Percentiles rank a stretch among this genome's conserved stretches.
phyloP scores from a whole-genome alignment of 352 stramenopile genomes.

The Phytophthora agathidicida region DNA sequence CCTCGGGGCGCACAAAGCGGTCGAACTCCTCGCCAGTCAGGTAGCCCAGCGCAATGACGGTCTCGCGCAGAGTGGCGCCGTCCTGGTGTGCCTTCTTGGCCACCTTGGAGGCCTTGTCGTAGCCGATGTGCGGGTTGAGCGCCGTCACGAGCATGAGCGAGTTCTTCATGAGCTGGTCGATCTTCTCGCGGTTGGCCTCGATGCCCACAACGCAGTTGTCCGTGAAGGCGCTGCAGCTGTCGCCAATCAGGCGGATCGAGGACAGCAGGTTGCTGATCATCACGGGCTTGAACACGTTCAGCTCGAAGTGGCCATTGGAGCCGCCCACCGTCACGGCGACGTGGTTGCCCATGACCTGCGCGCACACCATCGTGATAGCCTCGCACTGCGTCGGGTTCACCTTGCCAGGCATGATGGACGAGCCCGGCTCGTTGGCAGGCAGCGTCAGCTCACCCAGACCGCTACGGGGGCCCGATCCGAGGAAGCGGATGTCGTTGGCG shows the following conservation, averaged over 20 bases:
- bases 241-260: conserved; percentile 87
- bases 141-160: conserved; percentile 97
- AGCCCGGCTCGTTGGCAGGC: conserved; percentile 72
- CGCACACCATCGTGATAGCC: conserved; percentile 96
- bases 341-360: conserved; percentile 97
- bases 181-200: conserved; percentile 89
- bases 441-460: conserved; percentile 68
- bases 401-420: conserved; percentile 80
- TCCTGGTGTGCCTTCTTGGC: conserved; percentile 97
- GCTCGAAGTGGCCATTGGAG: conserved; percentile 96
- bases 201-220: conserved; percentile 94
- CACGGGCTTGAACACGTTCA: conserved; percentile 98
- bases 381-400: conserved; percentile 94
- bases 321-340: conserved; percentile 92
- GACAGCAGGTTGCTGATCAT: conserved; percentile 92
- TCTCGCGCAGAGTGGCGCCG: conserved; percentile 92
- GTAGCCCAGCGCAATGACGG: conserved; percentile 88
- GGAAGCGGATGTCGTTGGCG: conserved; percentile 79
- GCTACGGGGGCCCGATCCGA: conserved; percentile 63
- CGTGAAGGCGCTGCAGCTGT: conserved; percentile 90
- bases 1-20: conserved; percentile 93
- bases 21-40: conserved; percentile 96
- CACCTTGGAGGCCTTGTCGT: conserved; percentile 97
- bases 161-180: conserved; percentile 94
- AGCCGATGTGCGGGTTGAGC: conserved; percentile 97